phyloP scores from a whole-genome alignment of 108 stramenopile genomes.

The Fragilaria crotonensis region DNA sequence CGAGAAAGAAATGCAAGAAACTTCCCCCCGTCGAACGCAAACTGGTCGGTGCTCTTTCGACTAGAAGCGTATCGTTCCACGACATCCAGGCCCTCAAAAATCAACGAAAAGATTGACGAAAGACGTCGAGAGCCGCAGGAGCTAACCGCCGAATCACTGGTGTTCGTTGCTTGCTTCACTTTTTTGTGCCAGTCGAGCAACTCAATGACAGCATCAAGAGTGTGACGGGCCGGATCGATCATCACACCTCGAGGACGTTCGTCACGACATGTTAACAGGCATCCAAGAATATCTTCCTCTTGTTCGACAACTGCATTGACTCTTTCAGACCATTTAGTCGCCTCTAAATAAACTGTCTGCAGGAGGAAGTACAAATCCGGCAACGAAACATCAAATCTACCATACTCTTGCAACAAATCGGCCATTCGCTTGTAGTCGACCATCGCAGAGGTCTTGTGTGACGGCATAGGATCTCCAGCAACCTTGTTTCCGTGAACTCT shows the following conservation, averaged over 20 bases:
- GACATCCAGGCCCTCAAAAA: slow-evolving; percentile 20
- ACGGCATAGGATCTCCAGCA: slow-evolving; percentile 8
- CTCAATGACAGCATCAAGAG: slow-evolving; percentile 35
- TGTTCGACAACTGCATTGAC: slow-evolving; percentile 16
- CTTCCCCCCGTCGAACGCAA: neutral
- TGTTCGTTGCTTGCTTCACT: neutral
- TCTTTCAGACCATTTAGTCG: slow-evolving; percentile 34
- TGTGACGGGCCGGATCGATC: slow-evolving; percentile 41
- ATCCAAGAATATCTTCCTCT: slow-evolving; percentile 1
- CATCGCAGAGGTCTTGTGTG: slow-evolving; percentile 26
- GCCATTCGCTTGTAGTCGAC: slow-evolving; percentile 37
- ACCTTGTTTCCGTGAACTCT: slow-evolving; percentile 22
- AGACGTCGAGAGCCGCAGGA: no score
- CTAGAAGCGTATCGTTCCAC: slow-evolving; percentile 8
- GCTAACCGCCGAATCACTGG: neutral
- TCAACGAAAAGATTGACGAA: slow-evolving; percentile 5
- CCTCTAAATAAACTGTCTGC: slow-evolving; percentile 24
- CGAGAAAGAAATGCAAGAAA: neutral
- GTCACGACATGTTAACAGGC: slow-evolving; percentile 10
- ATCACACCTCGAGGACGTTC: slow-evolving; percentile 57
- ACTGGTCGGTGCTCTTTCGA: neutral
- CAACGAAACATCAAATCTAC: slow-evolving; percentile 24
- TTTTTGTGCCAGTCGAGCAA: slow-evolving; percentile 47
- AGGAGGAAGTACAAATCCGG: slow-evolving; percentile 24
- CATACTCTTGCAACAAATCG: slow-evolving; percentile 34